These are phyloP conservation scores for Saprolegnia diclina DNA, from an alignment of 352 stramenopile species.

Conservation along the genomic window DNA sequence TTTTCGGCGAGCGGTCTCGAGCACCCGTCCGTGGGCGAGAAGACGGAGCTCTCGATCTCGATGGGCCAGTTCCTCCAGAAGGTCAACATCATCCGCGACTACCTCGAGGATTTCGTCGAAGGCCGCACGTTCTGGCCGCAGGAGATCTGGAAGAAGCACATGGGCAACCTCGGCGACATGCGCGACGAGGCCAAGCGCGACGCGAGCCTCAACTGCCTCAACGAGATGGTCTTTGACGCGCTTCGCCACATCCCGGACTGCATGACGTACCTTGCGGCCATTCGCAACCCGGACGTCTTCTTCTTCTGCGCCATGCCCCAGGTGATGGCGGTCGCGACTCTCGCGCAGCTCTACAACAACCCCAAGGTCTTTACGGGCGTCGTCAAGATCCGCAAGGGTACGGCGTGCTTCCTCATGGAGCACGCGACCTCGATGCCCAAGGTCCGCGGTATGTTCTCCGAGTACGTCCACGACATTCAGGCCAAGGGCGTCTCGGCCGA, in stretches of 20 bases:
- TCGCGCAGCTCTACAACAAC: constrained; percentile 87
- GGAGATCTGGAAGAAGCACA: constrained; percentile 83
- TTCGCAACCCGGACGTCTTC: constrained; percentile 81
- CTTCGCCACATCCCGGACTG: constrained; percentile 83
- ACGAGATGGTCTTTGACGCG: constrained; percentile 89
- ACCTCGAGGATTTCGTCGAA: constrained; percentile 92
- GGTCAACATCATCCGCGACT: constrained; percentile 94
- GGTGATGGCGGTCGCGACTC: constrained; percentile 91
- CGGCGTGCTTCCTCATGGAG: constrained; percentile 31
- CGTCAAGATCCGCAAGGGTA: constrained; percentile 90
- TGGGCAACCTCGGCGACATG: constrained; percentile 34
- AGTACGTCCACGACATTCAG: constrained; percentile 27
- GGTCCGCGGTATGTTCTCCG: constrained; percentile 28
- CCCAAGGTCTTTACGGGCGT: constrained; percentile 87
- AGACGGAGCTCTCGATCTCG: constrained; percentile 55
- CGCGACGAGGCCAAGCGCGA: constrained; percentile 18
- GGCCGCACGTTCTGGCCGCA: constrained; percentile 88
- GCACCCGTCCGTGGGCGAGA: constrained; percentile 39
- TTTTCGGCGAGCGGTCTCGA: constrained; percentile 65
- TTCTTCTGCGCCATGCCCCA: constrained; percentile 91
- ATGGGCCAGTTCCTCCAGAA: constrained; percentile 94
- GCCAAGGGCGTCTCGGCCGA: constrained; percentile 23
- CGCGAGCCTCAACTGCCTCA: constrained; percentile 67
- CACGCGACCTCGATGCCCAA: constrained; percentile 20
- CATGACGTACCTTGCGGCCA: constrained; percentile 78